Conservation (phyloP, 2,329 filamentous ascomycete genomes). For the Aureobasidium sp. region DNA sequence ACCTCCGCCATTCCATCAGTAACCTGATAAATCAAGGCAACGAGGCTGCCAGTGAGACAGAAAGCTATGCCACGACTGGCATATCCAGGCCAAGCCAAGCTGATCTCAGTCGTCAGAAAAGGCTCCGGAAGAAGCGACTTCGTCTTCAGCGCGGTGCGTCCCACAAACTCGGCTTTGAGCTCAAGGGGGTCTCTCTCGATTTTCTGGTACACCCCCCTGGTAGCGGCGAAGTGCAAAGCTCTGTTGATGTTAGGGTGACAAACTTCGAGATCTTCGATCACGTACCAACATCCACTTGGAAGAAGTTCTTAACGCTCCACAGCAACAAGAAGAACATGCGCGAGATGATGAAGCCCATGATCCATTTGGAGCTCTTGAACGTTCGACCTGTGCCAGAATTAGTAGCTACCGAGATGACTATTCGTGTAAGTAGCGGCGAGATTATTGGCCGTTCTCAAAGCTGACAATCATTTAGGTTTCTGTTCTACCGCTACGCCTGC, state of each 20-base stretch:
- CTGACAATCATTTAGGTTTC: conserved; percentile 42
- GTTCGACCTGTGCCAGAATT: conserved; percentile 79
- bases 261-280: conserved; percentile 91
- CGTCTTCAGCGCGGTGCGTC: conserved; percentile 76
- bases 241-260: conserved; percentile 71
- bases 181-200: conserved; percentile 76
- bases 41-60: conserved; percentile 78
- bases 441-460: conserved; percentile 15
- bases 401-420: conserved; percentile 79
- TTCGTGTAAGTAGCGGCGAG: conserved; percentile 48
- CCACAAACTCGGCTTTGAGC: conserved; percentile 93
- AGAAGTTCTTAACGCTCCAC: conserved; percentile 93
- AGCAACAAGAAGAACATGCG: conserved; percentile 69
- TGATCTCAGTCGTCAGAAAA: conserved; percentile 23
- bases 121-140: conserved; percentile 41
- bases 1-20: conserved; percentile 78
- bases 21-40: conserved; percentile 65
- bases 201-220: conserved; percentile 69
- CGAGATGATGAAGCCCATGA: conserved; percentile 80
- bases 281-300: conserved; percentile 92
- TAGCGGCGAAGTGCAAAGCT: conserved; percentile 75
- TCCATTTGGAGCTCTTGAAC: conserved; percentile 79
- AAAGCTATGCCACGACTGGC: conserved; percentile 69
- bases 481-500: conserved; percentile 75
- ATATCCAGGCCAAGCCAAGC: conserved; percentile 51